Evolutionary conservation across 805 yeast genomes (phyloP).

Genomic region (Yarrowia keelungensis): DNA sequence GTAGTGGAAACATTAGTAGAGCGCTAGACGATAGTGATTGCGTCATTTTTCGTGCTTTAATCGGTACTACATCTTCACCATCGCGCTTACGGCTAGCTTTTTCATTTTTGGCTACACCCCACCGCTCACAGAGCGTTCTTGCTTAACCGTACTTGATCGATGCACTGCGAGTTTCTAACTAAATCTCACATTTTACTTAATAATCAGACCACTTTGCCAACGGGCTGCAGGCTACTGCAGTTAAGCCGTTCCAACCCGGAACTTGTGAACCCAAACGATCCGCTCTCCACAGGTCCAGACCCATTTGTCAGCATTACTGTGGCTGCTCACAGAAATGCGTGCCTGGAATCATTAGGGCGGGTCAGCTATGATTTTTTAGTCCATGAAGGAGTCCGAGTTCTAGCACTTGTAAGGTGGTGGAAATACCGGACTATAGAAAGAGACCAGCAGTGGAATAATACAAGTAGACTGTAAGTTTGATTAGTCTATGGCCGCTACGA

Average conservation of each 20-base stretch:
- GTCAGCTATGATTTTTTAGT: too few relatives aligned
- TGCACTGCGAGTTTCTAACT: not conserved
- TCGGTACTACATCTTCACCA: not conserved
- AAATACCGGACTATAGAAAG: too few relatives aligned
- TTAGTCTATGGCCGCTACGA: not conserved
- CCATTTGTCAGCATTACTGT: conserved; percentile 5
- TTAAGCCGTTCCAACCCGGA: conserved; percentile 16
- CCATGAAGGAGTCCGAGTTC: not conserved
- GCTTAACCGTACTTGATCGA: conserved; percentile 1
- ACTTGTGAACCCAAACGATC: not conserved
- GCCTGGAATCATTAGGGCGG: not conserved
- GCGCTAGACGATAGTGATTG: not conserved
- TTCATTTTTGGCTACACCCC: not conserved
- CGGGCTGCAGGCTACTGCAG: conserved; percentile 32
- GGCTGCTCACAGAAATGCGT: not conserved
- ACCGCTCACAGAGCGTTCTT: not conserved
- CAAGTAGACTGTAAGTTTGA: not conserved
- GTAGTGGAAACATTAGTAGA: conserved; percentile 6
- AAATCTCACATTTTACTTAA: not conserved
- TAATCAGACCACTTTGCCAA: conserved; percentile 18
- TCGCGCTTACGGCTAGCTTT: not conserved
- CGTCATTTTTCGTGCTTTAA: not conserved
- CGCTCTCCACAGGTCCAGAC: not conserved
- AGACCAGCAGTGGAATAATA: too few relatives aligned
- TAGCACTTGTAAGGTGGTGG: not conserved